A percentile compares a stretch with the other conserved stretches of the same genome.
Conservation (phyloP, 2,329 filamentous ascomycete genomes). For the Didymella glomerata region DNA sequence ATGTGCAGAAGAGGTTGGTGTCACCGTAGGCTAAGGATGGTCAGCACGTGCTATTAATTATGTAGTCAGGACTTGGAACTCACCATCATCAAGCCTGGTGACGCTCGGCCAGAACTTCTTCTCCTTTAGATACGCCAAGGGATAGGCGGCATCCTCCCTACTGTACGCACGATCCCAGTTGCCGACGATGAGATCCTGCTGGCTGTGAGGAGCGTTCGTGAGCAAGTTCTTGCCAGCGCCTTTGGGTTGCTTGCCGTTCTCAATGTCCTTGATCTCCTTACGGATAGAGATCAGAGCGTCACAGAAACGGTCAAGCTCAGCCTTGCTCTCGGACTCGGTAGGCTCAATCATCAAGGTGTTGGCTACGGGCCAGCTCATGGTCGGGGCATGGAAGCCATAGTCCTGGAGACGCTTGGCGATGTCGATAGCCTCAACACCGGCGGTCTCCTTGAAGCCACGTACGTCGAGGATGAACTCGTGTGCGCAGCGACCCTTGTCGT, state of each 20-base stretch:
- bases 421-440: conserved; percentile 89
- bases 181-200: conserved; percentile 76
- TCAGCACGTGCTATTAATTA: conserved; percentile 41
- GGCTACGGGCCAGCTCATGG: conserved; percentile 94
- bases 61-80: conserved; percentile 46
- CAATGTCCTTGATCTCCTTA: conserved; percentile 81
- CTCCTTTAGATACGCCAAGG: conserved; percentile 80
- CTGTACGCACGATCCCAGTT: conserved; percentile 87
- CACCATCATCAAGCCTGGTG: conserved; percentile 85
- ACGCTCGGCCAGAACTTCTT: conserved; percentile 99
- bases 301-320: conserved; percentile 92
- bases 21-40: conserved; percentile 77
- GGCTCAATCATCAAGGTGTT: conserved; percentile 99
- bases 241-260: conserved; percentile 77
- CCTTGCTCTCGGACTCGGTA: conserved; percentile 90
- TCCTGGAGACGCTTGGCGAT: conserved; percentile 96
- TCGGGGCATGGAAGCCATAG: conserved; percentile 96
- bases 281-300: conserved; percentile 89
- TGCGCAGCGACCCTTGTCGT: conserved; percentile 84
- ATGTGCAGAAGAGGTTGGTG: conserved; percentile 93
- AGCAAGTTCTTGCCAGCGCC: conserved; percentile 75
- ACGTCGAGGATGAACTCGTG: conserved; percentile 97
- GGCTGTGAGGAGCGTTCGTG: conserved; percentile 87
- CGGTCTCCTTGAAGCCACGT: conserved; percentile 81
- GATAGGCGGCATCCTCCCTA: conserved; percentile 86